A percentile compares a stretch with the other conserved stretches of the same genome.
These are phyloP conservation scores for Citrus medica DNA, from an alignment of 345 rosid species.

Conservation along the genomic window DNA sequence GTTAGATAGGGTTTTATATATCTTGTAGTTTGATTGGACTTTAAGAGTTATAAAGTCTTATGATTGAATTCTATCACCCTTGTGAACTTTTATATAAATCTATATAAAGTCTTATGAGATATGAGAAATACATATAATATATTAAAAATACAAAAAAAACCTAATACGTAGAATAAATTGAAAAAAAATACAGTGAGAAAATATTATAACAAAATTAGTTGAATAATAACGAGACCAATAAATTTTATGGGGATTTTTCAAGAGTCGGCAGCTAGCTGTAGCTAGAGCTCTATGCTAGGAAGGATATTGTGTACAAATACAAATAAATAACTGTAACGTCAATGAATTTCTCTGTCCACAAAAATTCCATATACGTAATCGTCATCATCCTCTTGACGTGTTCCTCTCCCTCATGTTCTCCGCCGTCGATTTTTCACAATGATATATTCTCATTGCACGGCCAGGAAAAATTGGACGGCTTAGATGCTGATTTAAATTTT, in stretches of 20 bases:
- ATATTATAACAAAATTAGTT: background rate
- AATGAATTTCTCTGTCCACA: background rate
- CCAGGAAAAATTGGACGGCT: constrained; percentile 7
- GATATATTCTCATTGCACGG: background rate
- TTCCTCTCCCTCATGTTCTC: constrained; percentile 2
- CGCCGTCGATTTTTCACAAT: constrained; percentile 12
- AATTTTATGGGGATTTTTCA: background rate
- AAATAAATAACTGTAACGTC: no score
- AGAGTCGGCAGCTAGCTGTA: background rate
- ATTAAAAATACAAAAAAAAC: no score
- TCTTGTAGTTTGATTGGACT: no score
- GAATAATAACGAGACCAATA: background rate
- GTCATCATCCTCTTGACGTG: constrained; percentile 8
- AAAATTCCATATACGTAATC: constrained; percentile 16
- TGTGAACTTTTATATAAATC: no score
- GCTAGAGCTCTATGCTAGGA: background rate
- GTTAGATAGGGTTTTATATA: no score
- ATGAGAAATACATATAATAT: no score
- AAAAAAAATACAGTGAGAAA: no score
- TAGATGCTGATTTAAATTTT: background rate
- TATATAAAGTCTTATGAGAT: no score
- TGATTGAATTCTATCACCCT: no score
- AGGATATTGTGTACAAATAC: background rate
- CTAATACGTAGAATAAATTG: no score
- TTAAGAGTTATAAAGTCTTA: no score